Evolutionary conservation across 441 rosid species (phyloP), one percentile per base, ranked within the genome.

Genomic region (Arabidopsis hybrid): DNA sequence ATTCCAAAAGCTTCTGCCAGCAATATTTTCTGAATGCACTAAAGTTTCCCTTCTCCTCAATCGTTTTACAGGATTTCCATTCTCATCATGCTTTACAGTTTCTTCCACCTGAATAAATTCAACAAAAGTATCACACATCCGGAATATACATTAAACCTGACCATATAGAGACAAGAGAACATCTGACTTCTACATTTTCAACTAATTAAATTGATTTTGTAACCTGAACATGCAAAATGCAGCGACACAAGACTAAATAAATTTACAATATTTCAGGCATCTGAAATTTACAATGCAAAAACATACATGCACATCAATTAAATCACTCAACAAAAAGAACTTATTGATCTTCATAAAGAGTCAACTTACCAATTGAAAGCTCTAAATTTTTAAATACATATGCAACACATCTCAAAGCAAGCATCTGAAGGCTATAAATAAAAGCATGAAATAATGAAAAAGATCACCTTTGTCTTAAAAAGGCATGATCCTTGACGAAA

Each of bases 401-500:
- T 29, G 52, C 57, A 50, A 4, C 36, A 50, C 53, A 67, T 31
- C 7, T 17, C 63, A 53, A 35, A 38, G 39, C 55, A 63, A 55
- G n/a, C 56, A 51, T 10, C 38, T 45, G 4, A 17, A 63, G 29
- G 52, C 69, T 38, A 43, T n/a, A n/a, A n/a, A n/a, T n/a, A n/a
- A n/a, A n/a, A n/a, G n/a, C n/a, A n/a, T n/a, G 5, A 51, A 1
- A 21, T 50, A 9, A 21, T 51, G 0, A 3, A 51, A 8, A 40
- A 18, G 18, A 51, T 78, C 47, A 93, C 95, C 97, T 90, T 77
- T 3, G 57, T 84, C 88, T 76, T 90, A 78, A 88, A 80, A 69
- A 84, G 69, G 73, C 92, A 90, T 45, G 97, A 86, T 63, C 98
- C 98, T 80, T 88, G 96, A 67, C 97, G 96, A 74, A 88, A 86